These are phyloP conservation scores for Biscogniauxia sp. DNA, from an alignment of 2,329 filamentous ascomycete species.

Conservation along the genomic window DNA sequence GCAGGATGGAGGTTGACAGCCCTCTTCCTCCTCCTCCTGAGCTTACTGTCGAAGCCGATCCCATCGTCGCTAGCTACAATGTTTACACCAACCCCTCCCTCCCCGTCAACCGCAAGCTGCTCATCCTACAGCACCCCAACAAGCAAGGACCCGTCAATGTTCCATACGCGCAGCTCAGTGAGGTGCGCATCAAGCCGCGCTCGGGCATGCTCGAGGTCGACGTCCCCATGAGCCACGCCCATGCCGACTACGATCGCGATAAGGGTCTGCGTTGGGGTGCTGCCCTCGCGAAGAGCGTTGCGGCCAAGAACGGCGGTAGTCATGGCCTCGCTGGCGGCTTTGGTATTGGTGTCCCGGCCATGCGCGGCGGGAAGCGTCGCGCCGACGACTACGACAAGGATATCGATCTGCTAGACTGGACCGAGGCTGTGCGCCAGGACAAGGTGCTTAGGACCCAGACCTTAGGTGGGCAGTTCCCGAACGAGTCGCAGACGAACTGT, in stretches of 20 bases:
- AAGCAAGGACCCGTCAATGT: conserved; percentile 51
- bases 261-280: conserved; percentile 84
- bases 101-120: conserved; percentile 60
- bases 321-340: conserved; percentile 73
- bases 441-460: conserved; percentile 79
- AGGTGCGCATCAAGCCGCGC: conserved; percentile 77
- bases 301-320: conserved; percentile 60
- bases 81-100: conserved; percentile 80
- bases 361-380: conserved; percentile 36
- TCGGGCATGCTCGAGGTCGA: conserved; percentile 90
- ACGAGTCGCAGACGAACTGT: conserved; percentile 63
- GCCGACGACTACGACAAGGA: conserved; percentile 39
- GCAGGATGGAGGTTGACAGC: conserved; percentile 17
- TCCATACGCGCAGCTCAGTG: conserved; percentile 64
- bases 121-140: conserved; percentile 88
- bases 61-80: conserved; percentile 73
- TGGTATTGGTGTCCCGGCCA: conserved; percentile 52
- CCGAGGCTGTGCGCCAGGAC: conserved; percentile 65
- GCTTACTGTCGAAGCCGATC: conserved; percentile 52
- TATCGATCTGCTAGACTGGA: conserved; percentile 59
- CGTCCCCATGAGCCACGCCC: conserved; percentile 71
- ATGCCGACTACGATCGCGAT: conserved; percentile 73
- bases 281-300: conserved; percentile 61
- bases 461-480: conserved; percentile 75
- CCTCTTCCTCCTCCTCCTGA: conserved; percentile 4